Percentiles rank a stretch among this genome's conserved stretches.
Evolutionary conservation across 2,329 filamentous ascomycete species (phyloP).

Genomic region (Botryotinia globosa): DNA sequence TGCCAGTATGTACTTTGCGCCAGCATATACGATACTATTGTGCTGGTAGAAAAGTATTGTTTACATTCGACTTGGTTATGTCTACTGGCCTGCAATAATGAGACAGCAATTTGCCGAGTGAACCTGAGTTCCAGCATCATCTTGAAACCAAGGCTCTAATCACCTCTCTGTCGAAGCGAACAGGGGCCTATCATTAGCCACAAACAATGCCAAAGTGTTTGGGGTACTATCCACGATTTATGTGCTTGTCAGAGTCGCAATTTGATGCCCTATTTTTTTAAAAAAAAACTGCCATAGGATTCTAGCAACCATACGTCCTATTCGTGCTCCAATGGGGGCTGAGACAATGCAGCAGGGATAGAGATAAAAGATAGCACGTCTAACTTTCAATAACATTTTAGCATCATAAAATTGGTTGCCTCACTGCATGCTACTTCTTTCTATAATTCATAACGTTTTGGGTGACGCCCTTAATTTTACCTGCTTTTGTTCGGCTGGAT

Average conservation of each 20-base stretch:
- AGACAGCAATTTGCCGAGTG: neutral
- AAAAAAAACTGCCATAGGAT: neutral
- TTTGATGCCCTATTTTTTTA: neutral
- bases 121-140: neutral
- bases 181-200: neutral
- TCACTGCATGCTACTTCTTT: neutral
- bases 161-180: neutral
- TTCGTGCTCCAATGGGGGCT: neutral
- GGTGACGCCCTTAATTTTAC: neutral
- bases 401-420: conserved; percentile 5
- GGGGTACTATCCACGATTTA: neutral
- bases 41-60: neutral
- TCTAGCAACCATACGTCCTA: neutral
- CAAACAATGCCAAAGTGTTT: neutral
- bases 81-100: neutral
- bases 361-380: neutral
- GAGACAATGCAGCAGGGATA: neutral
- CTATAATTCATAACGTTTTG: neutral
- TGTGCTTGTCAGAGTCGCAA: neutral
- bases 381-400: neutral
- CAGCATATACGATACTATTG: neutral
- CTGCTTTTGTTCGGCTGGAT: neutral
- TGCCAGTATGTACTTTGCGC: neutral
- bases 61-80: neutral
- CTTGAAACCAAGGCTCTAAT: neutral